Conservation (phyloP, 306 rosid genomes). For the Prinsepia uniflora region DNA sequence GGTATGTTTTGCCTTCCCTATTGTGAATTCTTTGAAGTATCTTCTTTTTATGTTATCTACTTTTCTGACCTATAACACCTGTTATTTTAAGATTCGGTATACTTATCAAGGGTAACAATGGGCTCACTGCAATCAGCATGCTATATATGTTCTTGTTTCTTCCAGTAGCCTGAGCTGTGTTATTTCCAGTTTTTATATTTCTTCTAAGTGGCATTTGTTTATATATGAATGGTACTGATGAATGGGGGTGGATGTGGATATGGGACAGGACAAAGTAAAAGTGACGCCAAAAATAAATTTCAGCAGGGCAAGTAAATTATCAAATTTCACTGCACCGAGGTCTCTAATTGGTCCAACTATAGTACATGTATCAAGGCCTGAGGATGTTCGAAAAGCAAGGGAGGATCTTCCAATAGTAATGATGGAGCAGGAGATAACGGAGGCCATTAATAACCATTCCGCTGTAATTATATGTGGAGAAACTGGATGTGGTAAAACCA, state of each 20-base stretch:
- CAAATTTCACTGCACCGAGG: conserved; percentile 26
- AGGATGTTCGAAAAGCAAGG: conserved; percentile 65
- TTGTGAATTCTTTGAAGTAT: background rate
- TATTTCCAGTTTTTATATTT: background rate
- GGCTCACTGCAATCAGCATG: background rate
- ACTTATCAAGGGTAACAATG: background rate
- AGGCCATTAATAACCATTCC: conserved; percentile 70
- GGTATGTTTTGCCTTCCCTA: conserved; percentile 38
- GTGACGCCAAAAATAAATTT: conserved; percentile 24
- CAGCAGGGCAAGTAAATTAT: conserved; percentile 27
- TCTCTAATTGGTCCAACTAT: conserved; percentile 50
- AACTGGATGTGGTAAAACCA: conserved; percentile 98
- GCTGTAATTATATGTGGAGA: conserved; percentile 90
- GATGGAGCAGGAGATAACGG: conserved; percentile 99
- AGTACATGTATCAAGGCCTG: conserved; percentile 70
- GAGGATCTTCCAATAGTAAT: conserved; percentile 90
- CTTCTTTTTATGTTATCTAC: background rate
- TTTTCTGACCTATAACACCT: background rate
- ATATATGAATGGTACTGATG: conserved; percentile 1
- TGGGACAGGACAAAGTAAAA: conserved; percentile 43
- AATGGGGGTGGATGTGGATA: conserved; percentile 15
- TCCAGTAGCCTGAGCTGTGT: background rate
- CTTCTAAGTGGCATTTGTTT: background rate
- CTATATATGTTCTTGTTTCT: conserved; percentile 3
- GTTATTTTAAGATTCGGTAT: background rate